Evolutionary conservation across 257 asterid genomes (phyloP).

Genomic region (Henckelia pumila): DNA sequence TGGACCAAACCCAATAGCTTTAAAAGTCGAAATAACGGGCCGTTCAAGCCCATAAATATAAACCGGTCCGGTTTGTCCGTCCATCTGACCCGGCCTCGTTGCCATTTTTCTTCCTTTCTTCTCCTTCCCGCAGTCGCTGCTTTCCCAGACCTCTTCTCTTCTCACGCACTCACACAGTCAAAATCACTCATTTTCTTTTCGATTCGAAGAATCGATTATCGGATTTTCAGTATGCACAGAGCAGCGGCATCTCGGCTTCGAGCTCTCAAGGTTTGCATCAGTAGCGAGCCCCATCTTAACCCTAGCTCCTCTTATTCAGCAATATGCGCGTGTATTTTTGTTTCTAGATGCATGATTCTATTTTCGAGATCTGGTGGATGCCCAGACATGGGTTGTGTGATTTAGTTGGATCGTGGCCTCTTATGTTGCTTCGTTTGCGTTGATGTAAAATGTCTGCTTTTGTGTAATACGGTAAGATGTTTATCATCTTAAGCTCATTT

Average conservation of each 20-base stretch:
- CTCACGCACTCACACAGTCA: conserved; percentile 8
- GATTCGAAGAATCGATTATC: conserved; percentile 11
- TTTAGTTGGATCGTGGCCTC: neutral
- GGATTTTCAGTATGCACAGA: conserved; percentile 50
- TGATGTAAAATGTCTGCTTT: conserved; percentile 18
- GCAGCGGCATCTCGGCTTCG: conserved; percentile 59
- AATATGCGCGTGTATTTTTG: neutral
- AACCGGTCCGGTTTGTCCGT: too few relatives aligned
- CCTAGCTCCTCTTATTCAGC: conserved; percentile 10
- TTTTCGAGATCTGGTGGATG: neutral
- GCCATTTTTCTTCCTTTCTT: neutral
- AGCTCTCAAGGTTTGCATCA: conserved; percentile 55
- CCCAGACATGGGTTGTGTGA: neutral
- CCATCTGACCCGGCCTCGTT: too few relatives aligned
- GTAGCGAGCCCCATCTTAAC: neutral
- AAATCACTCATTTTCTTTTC: neutral
- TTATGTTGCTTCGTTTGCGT: neutral
- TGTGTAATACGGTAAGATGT: neutral
- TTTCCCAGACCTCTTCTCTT: conserved; percentile 25
- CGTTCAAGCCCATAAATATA: too few relatives aligned
- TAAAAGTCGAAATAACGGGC: too few relatives aligned
- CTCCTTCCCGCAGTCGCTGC: neutral
- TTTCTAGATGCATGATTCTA: neutral
- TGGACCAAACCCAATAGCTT: too few relatives aligned
- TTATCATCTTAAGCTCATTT: neutral